Base-by-base conservation (phyloP, 495 filamentous ascomycete genomes). In the Hypoxylon perforatum region DNA sequence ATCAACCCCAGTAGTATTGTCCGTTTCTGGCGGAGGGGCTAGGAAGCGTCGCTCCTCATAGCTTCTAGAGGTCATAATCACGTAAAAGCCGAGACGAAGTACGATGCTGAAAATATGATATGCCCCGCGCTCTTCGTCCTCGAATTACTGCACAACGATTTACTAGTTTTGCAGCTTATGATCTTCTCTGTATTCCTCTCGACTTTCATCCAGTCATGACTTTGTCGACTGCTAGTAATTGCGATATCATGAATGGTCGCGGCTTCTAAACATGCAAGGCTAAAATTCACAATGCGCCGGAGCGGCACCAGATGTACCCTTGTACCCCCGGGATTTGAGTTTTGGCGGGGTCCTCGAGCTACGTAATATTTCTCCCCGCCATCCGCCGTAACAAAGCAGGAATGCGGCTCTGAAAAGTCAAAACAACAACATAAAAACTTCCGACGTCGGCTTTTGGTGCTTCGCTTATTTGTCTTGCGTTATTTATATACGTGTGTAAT, bases 1-100 rank as follows among this genome's bases (percentile, higher is more conserved):
- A 51, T 63, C 63, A 8, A 38, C 41, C 33, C 54, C 55, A 7
- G 53, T 67, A 6, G 50, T 48, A 28, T 63, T 38, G 2, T 21
- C 36, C 15, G 41, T 22, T 12, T 49, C 45, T 52, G 42, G 57
- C 1, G 47, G 22, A 18, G 51, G 49, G 10, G 39, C 9, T 50
- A 48, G 0, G 19, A 63, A 55, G 18, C 56, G 61, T 62, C 17
- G 41, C 9, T 63, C 48, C 45, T 21, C 61, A 47, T 47, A 9
- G 11, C 41, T 65, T 56, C 21, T 59, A 28, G 67, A 71, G 19
- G 71, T 15, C 71, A 73, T 73, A n/a, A 23, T 39, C 15, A 22
- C 46, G 18, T 47, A 14, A 18, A 21, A 7, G 42, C 30, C 41
- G 33, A 19, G 17, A 12, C 14, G 19, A 17, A 52, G 3, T 42